These are phyloP conservation scores for Magnusiomyces paraingens DNA, from an alignment of 1,139 yeast species.

Conservation along the genomic window DNA sequence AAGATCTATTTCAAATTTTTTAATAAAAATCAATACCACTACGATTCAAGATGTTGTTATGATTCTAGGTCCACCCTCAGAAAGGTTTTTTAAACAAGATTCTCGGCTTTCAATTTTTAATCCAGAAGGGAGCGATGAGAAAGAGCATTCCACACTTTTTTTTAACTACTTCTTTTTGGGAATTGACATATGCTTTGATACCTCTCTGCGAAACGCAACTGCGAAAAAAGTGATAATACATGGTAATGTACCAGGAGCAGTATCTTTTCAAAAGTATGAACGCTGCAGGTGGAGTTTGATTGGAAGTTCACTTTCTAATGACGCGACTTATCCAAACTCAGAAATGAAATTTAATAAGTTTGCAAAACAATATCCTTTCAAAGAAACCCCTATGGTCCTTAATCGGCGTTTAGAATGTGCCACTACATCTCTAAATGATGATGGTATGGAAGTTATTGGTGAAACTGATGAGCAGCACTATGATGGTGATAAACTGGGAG, in stretches of 20 bases:
- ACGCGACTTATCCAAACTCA: constrained; percentile 15
- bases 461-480: constrained; percentile 16
- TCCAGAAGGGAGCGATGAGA: constrained; percentile 20
- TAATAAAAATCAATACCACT: constrained; percentile 18
- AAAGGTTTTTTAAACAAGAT: constrained; percentile 29
- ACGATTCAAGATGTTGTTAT: constrained; percentile 29
- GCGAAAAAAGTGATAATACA: constrained; percentile 30
- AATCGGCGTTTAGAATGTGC: constrained; percentile 20
- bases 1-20: constrained; percentile 11
- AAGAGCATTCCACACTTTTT: constrained; percentile 20
- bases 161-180: constrained; percentile 31
- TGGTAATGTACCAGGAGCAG: constrained; percentile 31
- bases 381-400: constrained; percentile 24
- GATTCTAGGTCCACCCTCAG: constrained; percentile 31
- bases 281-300: constrained; percentile 29
- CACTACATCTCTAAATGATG: not conserved
- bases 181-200: constrained; percentile 30
- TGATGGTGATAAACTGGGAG: constrained; percentile 16
- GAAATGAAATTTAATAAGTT: constrained; percentile 19
- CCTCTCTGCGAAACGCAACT: constrained; percentile 20
- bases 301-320: not conserved
- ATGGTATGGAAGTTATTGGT: constrained; percentile 26
- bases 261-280: constrained; percentile 27
- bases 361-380: constrained; percentile 11
- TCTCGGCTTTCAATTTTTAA: constrained; percentile 28